Conservation (phyloP, 1,139 yeast species). For the Saccharomycopsis phalli region DNA sequence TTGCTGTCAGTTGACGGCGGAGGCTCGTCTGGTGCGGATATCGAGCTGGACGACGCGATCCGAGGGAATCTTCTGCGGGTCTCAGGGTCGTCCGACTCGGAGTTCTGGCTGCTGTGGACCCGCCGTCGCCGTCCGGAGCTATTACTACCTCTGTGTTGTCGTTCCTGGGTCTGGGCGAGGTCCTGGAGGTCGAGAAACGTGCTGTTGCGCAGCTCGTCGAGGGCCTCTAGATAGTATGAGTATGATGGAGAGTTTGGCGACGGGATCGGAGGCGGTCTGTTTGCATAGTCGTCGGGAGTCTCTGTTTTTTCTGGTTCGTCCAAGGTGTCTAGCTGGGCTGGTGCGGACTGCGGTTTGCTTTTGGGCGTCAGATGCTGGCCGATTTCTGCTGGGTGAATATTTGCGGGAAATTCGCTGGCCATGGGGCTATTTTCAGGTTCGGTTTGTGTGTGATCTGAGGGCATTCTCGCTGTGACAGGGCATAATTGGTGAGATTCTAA, state of each 20-base stretch:
- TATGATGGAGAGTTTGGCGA: constrained; percentile 24
- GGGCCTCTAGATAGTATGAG: constrained; percentile 20
- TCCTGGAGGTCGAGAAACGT: background rate
- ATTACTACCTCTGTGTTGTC: no score
- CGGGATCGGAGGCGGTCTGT: constrained; percentile 26
- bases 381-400: no score
- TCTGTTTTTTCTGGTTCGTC: no score
- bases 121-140: background rate
- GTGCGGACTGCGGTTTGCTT: no score
- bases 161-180: background rate
- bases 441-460: no score
- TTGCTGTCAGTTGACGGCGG: constrained; percentile 12
- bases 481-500: no score
- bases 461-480: no score
- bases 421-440: no score
- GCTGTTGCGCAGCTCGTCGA: constrained; percentile 1
- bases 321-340: no score
- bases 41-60: background rate
- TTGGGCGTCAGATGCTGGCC: no score
- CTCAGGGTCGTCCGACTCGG: background rate
- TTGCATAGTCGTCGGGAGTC: constrained; percentile 23
- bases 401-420: no score
- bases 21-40: background rate
- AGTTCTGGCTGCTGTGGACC: constrained; percentile 1
- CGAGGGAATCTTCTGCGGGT: background rate